A percentile compares a stretch with the other conserved stretches of the same genome.
phyloP scores from a whole-genome alignment of 331 rosid genomes.

The Acacia pycnantha region DNA sequence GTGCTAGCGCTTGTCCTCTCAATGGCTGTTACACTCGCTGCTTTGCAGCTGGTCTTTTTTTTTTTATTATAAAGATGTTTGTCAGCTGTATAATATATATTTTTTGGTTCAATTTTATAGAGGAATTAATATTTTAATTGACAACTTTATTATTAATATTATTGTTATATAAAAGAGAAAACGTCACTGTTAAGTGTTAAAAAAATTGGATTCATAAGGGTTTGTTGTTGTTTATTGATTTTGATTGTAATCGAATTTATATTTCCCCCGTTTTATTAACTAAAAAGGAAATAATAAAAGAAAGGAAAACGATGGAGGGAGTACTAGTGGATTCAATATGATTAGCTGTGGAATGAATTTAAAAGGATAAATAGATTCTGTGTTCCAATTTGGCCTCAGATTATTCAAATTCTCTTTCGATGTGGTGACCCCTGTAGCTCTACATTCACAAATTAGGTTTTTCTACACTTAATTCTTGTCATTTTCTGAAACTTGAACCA shows the following conservation, averaged over 20 bases:
- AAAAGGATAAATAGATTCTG: slow-evolving; percentile 55
- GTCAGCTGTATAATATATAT: slow-evolving; percentile 1
- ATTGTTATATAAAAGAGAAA: neutral
- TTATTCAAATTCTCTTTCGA: slow-evolving; percentile 65
- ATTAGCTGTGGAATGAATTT: slow-evolving; percentile 51
- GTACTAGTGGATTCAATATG: neutral
- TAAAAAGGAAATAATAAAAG: neutral
- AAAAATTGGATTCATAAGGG: neutral
- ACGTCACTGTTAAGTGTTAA: neutral
- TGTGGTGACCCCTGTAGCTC: slow-evolving; percentile 52
- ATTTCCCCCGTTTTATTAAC: neutral
- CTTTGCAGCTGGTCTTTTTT: slow-evolving; percentile 19
- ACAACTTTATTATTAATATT: neutral
- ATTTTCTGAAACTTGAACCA: slow-evolving; percentile 43
- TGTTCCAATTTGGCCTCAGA: slow-evolving; percentile 49
- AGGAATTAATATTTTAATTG: neutral
- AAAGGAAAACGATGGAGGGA: neutral
- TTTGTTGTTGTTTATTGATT: neutral
- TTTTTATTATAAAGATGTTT: slow-evolving; percentile 23
- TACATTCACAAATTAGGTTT: slow-evolving; percentile 31
- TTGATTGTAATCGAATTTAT: neutral
- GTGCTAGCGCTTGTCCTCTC: slow-evolving; percentile 1
- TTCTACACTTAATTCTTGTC: slow-evolving; percentile 39
- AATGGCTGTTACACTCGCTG: neutral
- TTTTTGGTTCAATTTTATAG: neutral